These are phyloP conservation scores for Suillus variegatus DNA, from an alignment of 768 basidiomycete genomes.

Conservation along the genomic window DNA sequence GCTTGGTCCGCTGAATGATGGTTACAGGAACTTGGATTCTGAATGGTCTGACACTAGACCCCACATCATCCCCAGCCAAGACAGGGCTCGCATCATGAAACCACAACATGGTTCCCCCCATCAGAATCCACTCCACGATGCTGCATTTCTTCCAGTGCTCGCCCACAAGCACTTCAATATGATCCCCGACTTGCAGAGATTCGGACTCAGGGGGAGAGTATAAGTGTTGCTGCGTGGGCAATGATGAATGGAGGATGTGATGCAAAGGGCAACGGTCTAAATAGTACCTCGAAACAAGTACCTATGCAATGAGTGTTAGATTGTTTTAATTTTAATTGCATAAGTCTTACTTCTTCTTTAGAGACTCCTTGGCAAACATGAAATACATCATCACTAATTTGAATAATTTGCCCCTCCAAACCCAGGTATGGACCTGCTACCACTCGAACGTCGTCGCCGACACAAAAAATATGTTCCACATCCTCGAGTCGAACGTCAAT, in stretches of 20 bases:
- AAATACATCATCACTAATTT: too few species aligned
- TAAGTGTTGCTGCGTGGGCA: neutral
- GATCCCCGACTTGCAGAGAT: neutral
- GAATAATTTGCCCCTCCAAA: too few species aligned
- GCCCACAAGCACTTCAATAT: neutral
- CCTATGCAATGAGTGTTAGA: neutral
- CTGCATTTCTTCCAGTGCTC: neutral
- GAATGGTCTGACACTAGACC: neutral
- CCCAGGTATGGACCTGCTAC: too few species aligned
- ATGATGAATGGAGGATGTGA: neutral
- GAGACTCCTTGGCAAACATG: too few species aligned
- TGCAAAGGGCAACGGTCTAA: neutral
- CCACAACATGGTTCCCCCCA: neutral
- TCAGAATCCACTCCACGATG: neutral
- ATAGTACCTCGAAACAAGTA: neutral
- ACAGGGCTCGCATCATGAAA: neutral
- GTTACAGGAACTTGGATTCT: neutral
- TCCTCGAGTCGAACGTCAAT: too few species aligned
- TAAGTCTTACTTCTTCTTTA: too few species aligned
- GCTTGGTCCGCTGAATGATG: neutral
- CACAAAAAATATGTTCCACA: too few species aligned
- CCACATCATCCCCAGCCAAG: neutral
- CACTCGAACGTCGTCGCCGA: too few species aligned
- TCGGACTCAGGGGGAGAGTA: neutral
- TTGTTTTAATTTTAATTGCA: neutral